Base-by-base conservation (phyloP, 2,329 filamentous ascomycete genomes). In the Microsporum ferrugineum region DNA sequence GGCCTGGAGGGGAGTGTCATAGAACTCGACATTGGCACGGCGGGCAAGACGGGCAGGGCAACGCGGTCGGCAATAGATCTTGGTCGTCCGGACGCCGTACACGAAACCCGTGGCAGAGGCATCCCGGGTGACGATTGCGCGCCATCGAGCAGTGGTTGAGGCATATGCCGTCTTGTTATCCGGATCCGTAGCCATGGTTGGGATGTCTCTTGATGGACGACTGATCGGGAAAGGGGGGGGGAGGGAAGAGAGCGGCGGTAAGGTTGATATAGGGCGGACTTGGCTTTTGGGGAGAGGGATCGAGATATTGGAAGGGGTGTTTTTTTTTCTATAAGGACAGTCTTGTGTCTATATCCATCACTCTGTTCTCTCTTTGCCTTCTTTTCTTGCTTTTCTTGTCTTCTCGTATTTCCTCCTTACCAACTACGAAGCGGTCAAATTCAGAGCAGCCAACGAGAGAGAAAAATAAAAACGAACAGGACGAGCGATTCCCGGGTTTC, bases 11-110 rank as follows among this genome's bases (percentile, higher is more conserved):
- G 77, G 69, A 0, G 75, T 78, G 57, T 78, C 75, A 70, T 76
- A 81, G 70, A 83, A 84, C 36, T 74, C 71, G 36, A 88, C 75
- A 23, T 81, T 80, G 8, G 82, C 77, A n/a, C 81, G 76, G 1
- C 78, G 75, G 1, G 81, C 79, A 12, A 88, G 78, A n/a, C 83
- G 79, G 2, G 80, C 78, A 0, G 78, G 74, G 61, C 82, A 84
- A 2, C 76, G 80, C 1, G 81, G 80, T 0, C 80, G 77, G 66
- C 82, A 84, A 68, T 81, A 84, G 58, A 83, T 81, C 51, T 73
- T 75, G 2, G 82, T 84, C 0, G 80, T 80, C 59, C 76, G 75
- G n/a, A 84, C 81, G 17, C 73, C 77, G 71, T 84, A 84, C 63
- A 84, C 75, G 70, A 84, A 84, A 34, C 71, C 70, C 58, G 76